Conservation (phyloP, 2,329 filamentous ascomycete species). For the Pochonia chlamydosporia region DNA sequence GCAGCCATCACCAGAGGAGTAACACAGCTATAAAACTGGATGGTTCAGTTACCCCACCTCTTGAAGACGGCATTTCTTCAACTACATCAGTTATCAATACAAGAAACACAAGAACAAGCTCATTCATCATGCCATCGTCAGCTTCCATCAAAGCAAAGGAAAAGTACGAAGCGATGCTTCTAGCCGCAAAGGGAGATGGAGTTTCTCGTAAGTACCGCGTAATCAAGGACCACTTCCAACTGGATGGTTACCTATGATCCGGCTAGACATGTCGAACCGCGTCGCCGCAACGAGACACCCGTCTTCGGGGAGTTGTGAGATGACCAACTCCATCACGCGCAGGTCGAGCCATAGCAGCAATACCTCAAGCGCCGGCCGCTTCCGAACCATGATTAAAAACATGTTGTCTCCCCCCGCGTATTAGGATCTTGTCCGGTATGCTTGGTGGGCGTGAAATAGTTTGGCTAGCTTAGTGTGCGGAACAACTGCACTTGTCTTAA, state of each 20-base stretch:
- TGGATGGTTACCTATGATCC: background rate
- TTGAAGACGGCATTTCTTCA: background rate
- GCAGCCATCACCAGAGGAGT: background rate
- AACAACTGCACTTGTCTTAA: too few relatives aligned
- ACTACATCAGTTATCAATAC: background rate
- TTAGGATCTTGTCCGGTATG: too few relatives aligned
- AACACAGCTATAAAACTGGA: background rate
- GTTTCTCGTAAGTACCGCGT: background rate
- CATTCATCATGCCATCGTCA: background rate
- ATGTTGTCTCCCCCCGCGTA: constrained; percentile 9
- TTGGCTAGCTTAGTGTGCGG: too few relatives aligned
- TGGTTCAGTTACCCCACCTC: background rate
- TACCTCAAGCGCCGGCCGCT: constrained; percentile 5
- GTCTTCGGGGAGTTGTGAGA: constrained; percentile 9
- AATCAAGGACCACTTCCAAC: background rate
- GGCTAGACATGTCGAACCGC: constrained; percentile 9
- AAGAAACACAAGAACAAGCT: background rate
- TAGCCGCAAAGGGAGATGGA: background rate
- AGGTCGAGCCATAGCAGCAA: constrained; percentile 9
- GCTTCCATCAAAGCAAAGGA: background rate
- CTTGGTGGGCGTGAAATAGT: too few relatives aligned
- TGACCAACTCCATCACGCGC: constrained; percentile 10
- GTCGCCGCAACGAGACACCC: constrained; percentile 9
- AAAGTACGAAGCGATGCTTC: background rate
- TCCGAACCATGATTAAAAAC: constrained; percentile 10